phyloP scores from a whole-genome alignment of 2,329 filamentous ascomycete genomes.

The Endocalyx cinctus region DNA sequence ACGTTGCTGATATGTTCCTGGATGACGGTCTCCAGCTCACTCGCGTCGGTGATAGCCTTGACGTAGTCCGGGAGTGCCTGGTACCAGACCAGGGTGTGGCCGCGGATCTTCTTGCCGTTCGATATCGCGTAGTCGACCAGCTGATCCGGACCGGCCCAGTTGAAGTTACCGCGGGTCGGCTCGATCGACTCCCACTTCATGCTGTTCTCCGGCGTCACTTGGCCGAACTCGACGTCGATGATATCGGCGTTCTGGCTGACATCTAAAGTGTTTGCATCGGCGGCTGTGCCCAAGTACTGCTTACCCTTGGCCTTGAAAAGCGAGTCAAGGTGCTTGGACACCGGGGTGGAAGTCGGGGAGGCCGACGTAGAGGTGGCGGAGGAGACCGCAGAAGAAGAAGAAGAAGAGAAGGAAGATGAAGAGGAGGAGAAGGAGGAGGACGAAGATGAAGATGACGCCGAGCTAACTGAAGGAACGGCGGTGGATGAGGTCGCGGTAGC shows the following conservation, averaged over 20 bases:
- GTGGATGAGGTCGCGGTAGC: too few relatives aligned
- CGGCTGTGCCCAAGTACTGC: background rate
- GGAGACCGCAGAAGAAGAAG: too few relatives aligned
- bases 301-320: background rate
- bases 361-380: too few relatives aligned
- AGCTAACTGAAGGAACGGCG: too few relatives aligned
- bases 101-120: background rate
- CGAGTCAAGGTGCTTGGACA: too few relatives aligned
- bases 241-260: background rate
- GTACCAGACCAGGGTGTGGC: background rate
- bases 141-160: background rate
- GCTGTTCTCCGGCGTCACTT: background rate
- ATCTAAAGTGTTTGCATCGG: background rate
- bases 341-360: too few relatives aligned
- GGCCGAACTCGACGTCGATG: background rate
- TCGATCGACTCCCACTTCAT: background rate
- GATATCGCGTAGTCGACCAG: background rate
- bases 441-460: too few relatives aligned
- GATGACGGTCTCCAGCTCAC: background rate
- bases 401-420: too few relatives aligned
- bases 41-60: background rate
- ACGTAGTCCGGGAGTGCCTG: background rate
- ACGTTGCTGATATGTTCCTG: background rate
- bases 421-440: too few relatives aligned
- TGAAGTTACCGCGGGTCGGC: background rate